Evolutionary conservation across 768 basidiomycete species (phyloP), one percentile per base, ranked within the genome.

Genomic region (Termitomyces eurrhizus): DNA sequence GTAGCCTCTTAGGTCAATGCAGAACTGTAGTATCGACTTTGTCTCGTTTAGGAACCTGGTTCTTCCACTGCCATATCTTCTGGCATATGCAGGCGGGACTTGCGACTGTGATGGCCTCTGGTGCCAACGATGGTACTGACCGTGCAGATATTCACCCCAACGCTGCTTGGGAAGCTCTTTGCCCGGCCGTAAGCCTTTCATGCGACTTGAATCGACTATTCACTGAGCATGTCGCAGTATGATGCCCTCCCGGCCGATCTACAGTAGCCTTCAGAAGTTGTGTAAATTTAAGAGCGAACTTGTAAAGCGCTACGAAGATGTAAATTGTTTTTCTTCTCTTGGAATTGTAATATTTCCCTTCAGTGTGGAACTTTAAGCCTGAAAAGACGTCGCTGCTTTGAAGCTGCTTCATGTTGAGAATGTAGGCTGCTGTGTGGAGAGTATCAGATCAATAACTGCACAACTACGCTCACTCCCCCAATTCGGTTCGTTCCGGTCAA

Each of bases 41-140:
- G 26, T 37, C 16, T 3, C 4, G 12, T 2, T n/a, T 42, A 68
- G 70, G 70, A 32, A 67, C 70, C 2, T 70, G 67, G 66, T 71
- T 71, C 66, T 71, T 71, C 70, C 70, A 71, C 52, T 69, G 68
- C 54, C 66, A 68, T 62, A 69, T 69, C 45, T 69, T 69, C 68
- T 69, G 58, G 59, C 66, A 69, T 61, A 46, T 67, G 57, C 44
- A 45, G 41, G 67, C 65, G 3, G 69, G 69, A 9, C 64, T 70
- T 37, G 67, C 55, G 3, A 64, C 67, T 12, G 66, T 68, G 11
- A 64, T 70, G 55, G 61, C 53, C 29, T 53, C 58, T 13, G 63
- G 52, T 2, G 49, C 52, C 56, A 24, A 44, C 3, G 59, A 62
- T n/a, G 56, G 56, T 11, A 54, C 48, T 33, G 54, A 56, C 18